Percentiles rank a stretch among this genome's conserved stretches.
Conservation (phyloP, 768 basidiomycete species). For the Epithele typhae region DNA sequence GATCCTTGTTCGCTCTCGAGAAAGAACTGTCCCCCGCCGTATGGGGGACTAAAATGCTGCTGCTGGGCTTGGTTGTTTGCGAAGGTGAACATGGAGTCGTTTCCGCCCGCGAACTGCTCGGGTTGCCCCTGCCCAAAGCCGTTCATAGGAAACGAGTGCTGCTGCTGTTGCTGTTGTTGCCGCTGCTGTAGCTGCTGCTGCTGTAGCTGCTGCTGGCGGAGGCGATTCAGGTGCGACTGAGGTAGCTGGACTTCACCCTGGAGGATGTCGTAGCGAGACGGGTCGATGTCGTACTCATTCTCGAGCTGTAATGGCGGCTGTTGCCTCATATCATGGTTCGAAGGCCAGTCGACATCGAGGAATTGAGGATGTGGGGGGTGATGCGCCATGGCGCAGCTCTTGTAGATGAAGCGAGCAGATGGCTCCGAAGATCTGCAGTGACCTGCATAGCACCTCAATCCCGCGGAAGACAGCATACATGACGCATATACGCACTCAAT, state of each 20-base stretch:
- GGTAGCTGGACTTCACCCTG: slow-evolving; percentile 10
- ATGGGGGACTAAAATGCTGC: background rate
- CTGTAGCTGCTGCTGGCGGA: slow-evolving; percentile 4
- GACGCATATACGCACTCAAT: no score
- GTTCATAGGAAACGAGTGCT: background rate
- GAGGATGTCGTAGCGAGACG: slow-evolving; percentile 15
- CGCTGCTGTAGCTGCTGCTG: slow-evolving; percentile 2
- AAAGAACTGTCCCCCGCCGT: background rate
- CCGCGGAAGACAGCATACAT: no score
- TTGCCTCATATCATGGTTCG: slow-evolving; percentile 1
- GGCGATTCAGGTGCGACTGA: slow-evolving; percentile 1
- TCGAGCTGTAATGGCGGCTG: slow-evolving; percentile 15
- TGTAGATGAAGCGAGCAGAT: background rate
- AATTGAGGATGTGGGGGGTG: slow-evolving; percentile 16
- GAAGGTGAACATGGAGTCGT: slow-evolving; percentile 2
- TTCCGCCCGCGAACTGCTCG: slow-evolving; percentile 3
- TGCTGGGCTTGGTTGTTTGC: background rate
- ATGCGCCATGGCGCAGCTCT: slow-evolving; percentile 10
- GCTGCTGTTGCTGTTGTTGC: slow-evolving; percentile 3
- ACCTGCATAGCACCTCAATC: no score
- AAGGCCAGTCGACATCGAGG: slow-evolving; percentile 13
- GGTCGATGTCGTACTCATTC: slow-evolving; percentile 21
- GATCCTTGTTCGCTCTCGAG: background rate
- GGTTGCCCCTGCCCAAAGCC: background rate
- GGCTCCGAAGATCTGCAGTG: no score